Base-by-base conservation (phyloP, 495 filamentous ascomycete species). In the Aspergillus saccharolyticus region DNA sequence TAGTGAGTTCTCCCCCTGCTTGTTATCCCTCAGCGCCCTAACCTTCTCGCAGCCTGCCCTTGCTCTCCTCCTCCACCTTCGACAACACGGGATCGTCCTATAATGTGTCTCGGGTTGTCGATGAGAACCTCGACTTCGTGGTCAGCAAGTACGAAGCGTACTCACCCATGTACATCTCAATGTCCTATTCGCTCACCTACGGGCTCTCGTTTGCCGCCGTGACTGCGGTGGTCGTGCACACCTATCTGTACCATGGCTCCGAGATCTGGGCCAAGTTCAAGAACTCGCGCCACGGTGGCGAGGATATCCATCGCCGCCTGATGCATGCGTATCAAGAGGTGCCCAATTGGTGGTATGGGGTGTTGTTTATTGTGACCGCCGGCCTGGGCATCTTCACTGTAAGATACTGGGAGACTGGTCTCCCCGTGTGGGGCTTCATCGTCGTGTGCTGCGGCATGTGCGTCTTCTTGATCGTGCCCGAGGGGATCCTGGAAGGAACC, bases 401-500 rank as follows among this genome's bases (percentile, higher is more conserved):
- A 1, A 52, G 18, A 44, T 59, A 60, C 22, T 68, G 63, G 66
- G 90, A 91, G 61, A 87, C 89, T 0, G 80, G 90, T 65, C 76
- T 93, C 3, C 89, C 89, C 0, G 90, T 88, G 81, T 91, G 90
- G 68, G 89, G 89, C 6, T 74, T 94, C 12, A 74, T 93, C 1
- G 77, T 94, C 7, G 88, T 89, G 43, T 59, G 56, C 9, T 77
- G 91, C 15, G 81, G 74, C 28, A 60, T 81, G 45, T 86, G 85
- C 53, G 79, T 81, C 16, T 65, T 89, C 16, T 77, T 91, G 30
- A 91, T 91, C 66, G 85, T 92, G 47, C 89, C 89, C 16, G 89
- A 89, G 62, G 89, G 89, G 54, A 91, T 92, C 48, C 83, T 92
- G 53, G 89, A 89, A 82, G 89, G 87, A 8, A 89, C 90, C 52